A percentile compares a stretch with the other conserved stretches of the same genome.
Evolutionary conservation across 768 basidiomycete species (phyloP).

Genomic region (Lactifluus piperatus): DNA sequence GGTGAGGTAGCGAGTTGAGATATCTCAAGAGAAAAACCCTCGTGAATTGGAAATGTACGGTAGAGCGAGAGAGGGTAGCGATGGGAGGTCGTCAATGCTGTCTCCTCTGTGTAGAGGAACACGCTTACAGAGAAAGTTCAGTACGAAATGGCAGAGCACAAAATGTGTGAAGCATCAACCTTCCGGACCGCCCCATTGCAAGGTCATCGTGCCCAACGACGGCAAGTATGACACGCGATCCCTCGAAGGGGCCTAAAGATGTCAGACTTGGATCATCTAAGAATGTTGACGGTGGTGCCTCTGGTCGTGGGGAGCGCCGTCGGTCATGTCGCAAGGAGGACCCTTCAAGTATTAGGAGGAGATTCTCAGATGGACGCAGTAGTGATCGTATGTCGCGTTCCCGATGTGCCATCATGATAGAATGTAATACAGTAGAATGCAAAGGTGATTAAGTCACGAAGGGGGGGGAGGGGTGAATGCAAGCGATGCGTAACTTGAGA

Average conservation of each 20-base stretch:
- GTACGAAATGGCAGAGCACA: neutral
- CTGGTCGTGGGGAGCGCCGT: neutral
- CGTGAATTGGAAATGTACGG: constrained; percentile 11
- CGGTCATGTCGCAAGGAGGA: neutral
- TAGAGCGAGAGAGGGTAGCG: constrained; percentile 11
- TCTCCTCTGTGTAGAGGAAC: constrained; percentile 6
- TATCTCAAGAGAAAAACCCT: constrained; percentile 11
- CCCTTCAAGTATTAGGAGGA: constrained; percentile 1
- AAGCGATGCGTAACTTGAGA: neutral
- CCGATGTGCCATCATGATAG: constrained; percentile 12
- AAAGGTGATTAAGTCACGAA: too few species aligned
- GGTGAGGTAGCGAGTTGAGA: constrained; percentile 6
- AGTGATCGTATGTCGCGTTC: constrained; percentile 4
- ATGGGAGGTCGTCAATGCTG: neutral
- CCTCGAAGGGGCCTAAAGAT: neutral
- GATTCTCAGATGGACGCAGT: constrained; percentile 12
- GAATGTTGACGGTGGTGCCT: neutral
- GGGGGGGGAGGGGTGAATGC: too few species aligned
- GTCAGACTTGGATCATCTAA: neutral
- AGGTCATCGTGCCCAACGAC: neutral
- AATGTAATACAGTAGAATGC: neutral
- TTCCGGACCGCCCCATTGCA: neutral
- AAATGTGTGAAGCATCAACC: neutral
- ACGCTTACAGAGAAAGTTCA: constrained; percentile 3
- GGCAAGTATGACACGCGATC: neutral